Evolutionary conservation across 2,329 filamentous ascomycete genomes (phyloP), one percentile per base, ranked within the genome.

Genomic region (Clonostachys rhizophaga): DNA sequence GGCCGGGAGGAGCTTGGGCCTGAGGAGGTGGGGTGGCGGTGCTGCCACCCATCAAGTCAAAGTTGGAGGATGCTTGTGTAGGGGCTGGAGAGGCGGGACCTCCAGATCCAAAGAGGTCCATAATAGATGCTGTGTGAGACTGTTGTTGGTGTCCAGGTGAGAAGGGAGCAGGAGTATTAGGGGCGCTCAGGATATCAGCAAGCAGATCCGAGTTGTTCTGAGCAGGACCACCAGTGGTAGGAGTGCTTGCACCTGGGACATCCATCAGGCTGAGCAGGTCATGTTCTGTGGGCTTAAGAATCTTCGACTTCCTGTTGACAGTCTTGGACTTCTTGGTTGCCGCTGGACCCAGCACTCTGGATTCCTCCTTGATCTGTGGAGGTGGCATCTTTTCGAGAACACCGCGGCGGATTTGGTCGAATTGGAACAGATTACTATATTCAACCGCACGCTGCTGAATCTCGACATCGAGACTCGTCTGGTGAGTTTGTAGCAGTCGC

Each of bases 371-470:
- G 60, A 99, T 97, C 65, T 97, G 92, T 9, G 94, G 94, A 2
- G 94, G 83, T 8, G 94, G 94, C 95, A 99, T 99, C 66, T 94
- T 95, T 69, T 99, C 94, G 11, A 99, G 74, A 4, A 99, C 94
- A 49, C 94, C 94, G 50, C 81, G 81, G 47, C 92, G 84, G 48
- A 99, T 88, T 50, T 90, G 77, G 56, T 99, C 91, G 58, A 90
- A 90, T 1, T 82, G 81, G 59, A 99, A 97, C n/a, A 99, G 76
- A 60, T 97, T 97, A 49, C 85, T 83, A 59, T 97, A 99, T 65
- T 99, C 94, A 17, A 96, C 91, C 6, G 92, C 88, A 63, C 94
- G 84, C 67, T 99, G 94, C 66, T 99, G 95, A 20, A 97, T 87
- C 65, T 99, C 94, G 24, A 97, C 86, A 59, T 95, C 92, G 45